A percentile compares a stretch with the other conserved stretches of the same genome.
phyloP scores from a whole-genome alignment of 1,284 basidiomycete genomes.

The Apiotrichum domesticum region DNA sequence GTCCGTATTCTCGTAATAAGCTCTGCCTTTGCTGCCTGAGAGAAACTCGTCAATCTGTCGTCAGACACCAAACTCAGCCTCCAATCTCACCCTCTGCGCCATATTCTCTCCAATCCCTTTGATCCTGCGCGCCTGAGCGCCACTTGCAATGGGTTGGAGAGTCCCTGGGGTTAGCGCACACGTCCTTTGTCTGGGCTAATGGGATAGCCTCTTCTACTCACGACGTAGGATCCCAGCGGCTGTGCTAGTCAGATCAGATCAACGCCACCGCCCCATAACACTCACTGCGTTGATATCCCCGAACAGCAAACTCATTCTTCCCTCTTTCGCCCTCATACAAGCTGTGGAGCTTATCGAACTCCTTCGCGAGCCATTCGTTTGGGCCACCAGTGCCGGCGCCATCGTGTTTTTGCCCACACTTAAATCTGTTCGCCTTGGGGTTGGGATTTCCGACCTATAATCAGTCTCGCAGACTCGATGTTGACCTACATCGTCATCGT shows the following conservation, averaged over 20 bases:
- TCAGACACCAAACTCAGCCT: too few relatives aligned
- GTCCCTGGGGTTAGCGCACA: conserved; percentile 28
- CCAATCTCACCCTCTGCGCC: conserved; percentile 58
- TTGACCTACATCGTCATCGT: background rate
- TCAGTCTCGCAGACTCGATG: background rate
- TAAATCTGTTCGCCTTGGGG: conserved; percentile 23
- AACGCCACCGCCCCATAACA: background rate
- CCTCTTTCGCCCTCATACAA: conserved; percentile 35
- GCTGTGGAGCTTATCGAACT: conserved; percentile 38
- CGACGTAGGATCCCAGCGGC: conserved; percentile 38
- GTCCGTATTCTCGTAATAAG: conserved; percentile 39
- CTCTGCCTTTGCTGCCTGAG: conserved; percentile 28
- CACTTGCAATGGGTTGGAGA: conserved; percentile 58
- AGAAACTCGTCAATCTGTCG: conserved; percentile 44
- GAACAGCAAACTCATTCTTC: conserved; percentile 37
- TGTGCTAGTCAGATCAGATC: background rate
- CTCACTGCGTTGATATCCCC: conserved; percentile 31
- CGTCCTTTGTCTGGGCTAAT: too few relatives aligned
- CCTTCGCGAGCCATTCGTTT: conserved; percentile 41
- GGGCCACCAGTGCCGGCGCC: conserved; percentile 25
- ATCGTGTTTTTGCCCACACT: conserved; percentile 34
- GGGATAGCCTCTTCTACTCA: conserved; percentile 9
- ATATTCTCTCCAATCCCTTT: conserved; percentile 66
- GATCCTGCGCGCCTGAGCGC: conserved; percentile 59
- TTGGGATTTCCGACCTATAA: conserved; percentile 12